Conservation (phyloP, 2,329 filamentous ascomycete genomes). For the Aspergillus fructus region DNA sequence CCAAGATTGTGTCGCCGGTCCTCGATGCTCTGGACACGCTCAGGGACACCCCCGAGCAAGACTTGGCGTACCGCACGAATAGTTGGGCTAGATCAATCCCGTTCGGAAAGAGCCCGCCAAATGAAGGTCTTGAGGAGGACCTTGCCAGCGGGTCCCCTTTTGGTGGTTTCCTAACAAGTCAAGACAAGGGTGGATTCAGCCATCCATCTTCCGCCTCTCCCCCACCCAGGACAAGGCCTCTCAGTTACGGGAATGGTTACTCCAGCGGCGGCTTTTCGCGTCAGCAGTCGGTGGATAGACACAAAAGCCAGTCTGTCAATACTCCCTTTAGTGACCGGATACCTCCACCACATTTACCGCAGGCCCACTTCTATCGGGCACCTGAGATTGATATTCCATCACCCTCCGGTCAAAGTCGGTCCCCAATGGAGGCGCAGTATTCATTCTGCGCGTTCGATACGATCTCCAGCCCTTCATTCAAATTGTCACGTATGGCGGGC, state of each 20-base stretch:
- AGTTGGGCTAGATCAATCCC: conserved; percentile 48
- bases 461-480: conserved; percentile 51
- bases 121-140: conserved; percentile 35
- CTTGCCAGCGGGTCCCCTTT: conserved; percentile 40
- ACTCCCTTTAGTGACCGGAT: conserved; percentile 35
- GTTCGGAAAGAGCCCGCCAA: conserved; percentile 46
- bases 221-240: conserved; percentile 40
- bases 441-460: conserved; percentile 82
- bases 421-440: conserved; percentile 54
- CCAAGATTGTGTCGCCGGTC: conserved; percentile 36
- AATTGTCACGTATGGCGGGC: conserved; percentile 40
- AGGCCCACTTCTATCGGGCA: conserved; percentile 73
- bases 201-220: conserved; percentile 46
- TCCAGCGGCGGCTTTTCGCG: conserved; percentile 36
- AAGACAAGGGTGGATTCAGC: conserved; percentile 41
- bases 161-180: conserved; percentile 38
- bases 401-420: conserved; percentile 25
- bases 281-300: conserved; percentile 37
- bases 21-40: conserved; percentile 39
- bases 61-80: conserved; percentile 39
- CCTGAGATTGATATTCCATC: conserved; percentile 67
- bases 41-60: conserved; percentile 30
- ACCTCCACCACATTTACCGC: conserved; percentile 71
- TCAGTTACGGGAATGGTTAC: conserved; percentile 44
- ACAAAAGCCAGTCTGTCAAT: conserved; percentile 40